Base-by-base conservation (phyloP, 2,329 filamentous ascomycete genomes). In the Coleophoma eucalyptorum region DNA sequence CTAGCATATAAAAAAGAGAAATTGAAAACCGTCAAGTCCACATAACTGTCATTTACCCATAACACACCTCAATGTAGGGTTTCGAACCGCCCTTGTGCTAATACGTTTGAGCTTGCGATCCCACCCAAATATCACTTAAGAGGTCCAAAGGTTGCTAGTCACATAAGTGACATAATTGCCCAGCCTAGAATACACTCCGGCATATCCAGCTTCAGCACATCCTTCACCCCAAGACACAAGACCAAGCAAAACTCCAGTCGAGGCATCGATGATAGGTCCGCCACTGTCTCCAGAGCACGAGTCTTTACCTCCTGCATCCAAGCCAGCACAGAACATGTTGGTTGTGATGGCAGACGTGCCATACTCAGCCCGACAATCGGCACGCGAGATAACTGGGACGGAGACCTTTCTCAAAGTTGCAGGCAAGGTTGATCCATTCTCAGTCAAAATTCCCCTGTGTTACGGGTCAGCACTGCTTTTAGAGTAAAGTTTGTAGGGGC, bases 261-360 rank as follows among this genome's bases (percentile, higher is more conserved):
- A n/a, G 11, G 55, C 45, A 52, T 58, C 51, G 34, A 56, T 42
- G 16, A 60, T 58, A 46, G 58, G 58, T 48, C 57, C 55, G 51
- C 58, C 58, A 40, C 48, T 52, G 45, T 60, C 58, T 31, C 50
- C 48, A 15, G 55, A 51, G 50, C 58, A 60, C 16, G 52, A 52
- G 33, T 55, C 58, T 32, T 59, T 59, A 31, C 58, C 58, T 43
- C 54, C 56, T 26, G 44, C 55, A 43, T 48, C 47, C 13, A 54
- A 20, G 37, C 55, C 58, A 26, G 58, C 58, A 44, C 58, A 60
- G 31, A 57, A 47, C 57, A 56, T 53, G 46, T 54, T 55, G 48
- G 50, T 46, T n/a, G 57, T 51, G 35, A 55, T 35, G 13, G 49
- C 4, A 35, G 53, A 51, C 18, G 45, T 48, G 35, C 52, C 50